Conservation (phyloP, 2,329 filamentous ascomycete genomes). For the Xylariaceae sp. region DNA sequence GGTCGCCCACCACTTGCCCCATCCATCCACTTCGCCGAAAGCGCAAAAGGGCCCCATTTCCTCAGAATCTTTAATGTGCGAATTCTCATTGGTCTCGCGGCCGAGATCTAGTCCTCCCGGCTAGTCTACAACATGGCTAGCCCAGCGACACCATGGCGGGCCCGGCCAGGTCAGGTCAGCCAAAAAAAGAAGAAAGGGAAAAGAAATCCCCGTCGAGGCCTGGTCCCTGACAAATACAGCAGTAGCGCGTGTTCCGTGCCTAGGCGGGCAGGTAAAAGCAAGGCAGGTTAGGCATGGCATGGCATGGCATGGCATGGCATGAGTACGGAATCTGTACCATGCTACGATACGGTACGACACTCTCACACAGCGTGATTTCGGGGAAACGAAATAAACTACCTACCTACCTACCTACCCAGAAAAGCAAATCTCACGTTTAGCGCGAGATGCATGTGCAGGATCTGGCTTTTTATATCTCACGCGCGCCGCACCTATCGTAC, state of each 20-base stretch:
- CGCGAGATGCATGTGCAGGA: conserved; percentile 25
- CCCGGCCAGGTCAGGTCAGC: background rate
- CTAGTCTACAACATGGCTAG: conserved; percentile 3
- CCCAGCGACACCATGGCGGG: background rate
- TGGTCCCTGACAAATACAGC: conserved; percentile 20
- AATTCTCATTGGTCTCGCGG: conserved; percentile 11
- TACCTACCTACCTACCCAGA: background rate
- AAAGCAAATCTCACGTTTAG: conserved; percentile 10
- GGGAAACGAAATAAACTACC: background rate
- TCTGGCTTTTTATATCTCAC: conserved; percentile 18
- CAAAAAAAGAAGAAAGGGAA: background rate
- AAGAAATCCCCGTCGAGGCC: conserved; percentile 12
- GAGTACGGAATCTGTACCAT: no score
- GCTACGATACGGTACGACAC: no score
- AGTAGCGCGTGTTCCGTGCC: no score
- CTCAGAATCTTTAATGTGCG: background rate
- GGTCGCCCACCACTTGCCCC: conserved; percentile 3
- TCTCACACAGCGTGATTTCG: conserved; percentile 15
- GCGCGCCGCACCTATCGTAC: background rate
- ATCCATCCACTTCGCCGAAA: conserved; percentile 1
- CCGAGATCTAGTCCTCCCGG: background rate
- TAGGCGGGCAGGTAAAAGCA: no score
- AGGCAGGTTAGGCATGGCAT: no score
- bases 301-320: no score
- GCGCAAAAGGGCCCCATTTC: conserved; percentile 2